phyloP scores from a whole-genome alignment of 2,329 filamentous ascomycete species.

The Harringtonia lauricola region DNA sequence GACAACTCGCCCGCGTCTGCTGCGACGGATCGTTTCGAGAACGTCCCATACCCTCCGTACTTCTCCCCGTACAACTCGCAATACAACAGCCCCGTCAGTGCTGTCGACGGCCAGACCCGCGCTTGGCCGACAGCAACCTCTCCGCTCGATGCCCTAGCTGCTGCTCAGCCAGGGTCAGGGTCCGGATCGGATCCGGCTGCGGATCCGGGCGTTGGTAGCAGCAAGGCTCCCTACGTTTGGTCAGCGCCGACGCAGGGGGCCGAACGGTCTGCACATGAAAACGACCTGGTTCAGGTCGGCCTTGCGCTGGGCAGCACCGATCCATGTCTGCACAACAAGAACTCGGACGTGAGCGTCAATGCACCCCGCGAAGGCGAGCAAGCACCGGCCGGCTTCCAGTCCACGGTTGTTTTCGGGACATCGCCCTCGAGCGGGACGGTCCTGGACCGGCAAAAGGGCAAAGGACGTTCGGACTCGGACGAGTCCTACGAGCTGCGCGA shows the following conservation, averaged over 20 bases:
- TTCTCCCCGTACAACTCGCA: conserved; percentile 50
- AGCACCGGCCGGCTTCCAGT: not conserved
- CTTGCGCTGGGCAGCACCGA: conserved; percentile 30
- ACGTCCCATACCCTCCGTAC: conserved; percentile 26
- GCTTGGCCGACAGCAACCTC: conserved; percentile 23
- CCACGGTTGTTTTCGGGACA: not conserved
- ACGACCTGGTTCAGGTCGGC: conserved; percentile 23
- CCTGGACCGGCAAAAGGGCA: conserved; percentile 27
- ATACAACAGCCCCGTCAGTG: conserved; percentile 46
- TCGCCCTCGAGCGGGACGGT: not conserved
- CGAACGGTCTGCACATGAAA: conserved; percentile 15
- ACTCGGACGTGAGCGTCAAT: conserved; percentile 16
- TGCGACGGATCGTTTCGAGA: conserved; percentile 23
- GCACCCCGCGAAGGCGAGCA: conserved; percentile 3
- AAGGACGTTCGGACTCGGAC: conserved; percentile 16
- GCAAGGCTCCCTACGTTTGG: not conserved
- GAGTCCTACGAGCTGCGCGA: conserved; percentile 40
- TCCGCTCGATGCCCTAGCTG: not conserved
- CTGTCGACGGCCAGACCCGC: conserved; percentile 22
- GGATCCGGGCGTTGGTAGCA: not conserved
- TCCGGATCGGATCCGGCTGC: not conserved
- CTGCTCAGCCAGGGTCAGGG: too few relatives aligned
- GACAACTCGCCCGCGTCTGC: conserved; percentile 37
- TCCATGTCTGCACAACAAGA: conserved; percentile 19
- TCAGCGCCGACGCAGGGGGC: conserved; percentile 12